Conservation (phyloP, 768 basidiomycete species). For the Pleurotus pulmonarius region DNA sequence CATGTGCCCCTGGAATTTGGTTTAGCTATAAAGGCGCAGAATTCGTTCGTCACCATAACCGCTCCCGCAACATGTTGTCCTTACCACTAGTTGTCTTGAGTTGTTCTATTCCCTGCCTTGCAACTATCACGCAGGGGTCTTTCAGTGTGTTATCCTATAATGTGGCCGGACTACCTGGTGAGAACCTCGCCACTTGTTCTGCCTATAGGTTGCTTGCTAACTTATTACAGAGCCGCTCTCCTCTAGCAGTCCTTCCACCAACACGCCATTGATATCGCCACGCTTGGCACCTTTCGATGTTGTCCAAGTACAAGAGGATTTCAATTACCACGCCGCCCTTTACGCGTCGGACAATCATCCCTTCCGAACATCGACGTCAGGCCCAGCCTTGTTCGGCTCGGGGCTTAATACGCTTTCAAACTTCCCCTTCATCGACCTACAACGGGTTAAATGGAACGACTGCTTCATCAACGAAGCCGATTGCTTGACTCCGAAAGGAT, state of each 20-base stretch:
- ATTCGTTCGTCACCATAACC: neutral
- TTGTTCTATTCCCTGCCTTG: neutral
- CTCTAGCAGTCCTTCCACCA: conserved; percentile 21
- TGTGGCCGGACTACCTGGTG: conserved; percentile 31
- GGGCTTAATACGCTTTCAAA: conserved; percentile 34
- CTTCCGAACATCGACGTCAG: conserved; percentile 33
- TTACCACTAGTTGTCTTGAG: neutral
- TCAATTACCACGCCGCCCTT: conserved; percentile 33
- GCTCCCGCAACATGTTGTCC: neutral
- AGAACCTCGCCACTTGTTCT: neutral
- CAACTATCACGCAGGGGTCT: conserved; percentile 20
- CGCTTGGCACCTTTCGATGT: conserved; percentile 27
- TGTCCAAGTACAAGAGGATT: conserved; percentile 33
- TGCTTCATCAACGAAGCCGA: conserved; percentile 27
- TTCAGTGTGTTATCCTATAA: conserved; percentile 27
- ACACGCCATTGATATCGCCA: conserved; percentile 28
- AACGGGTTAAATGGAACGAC: conserved; percentile 25
- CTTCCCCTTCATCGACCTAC: conserved; percentile 28
- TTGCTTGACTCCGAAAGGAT: conserved; percentile 36
- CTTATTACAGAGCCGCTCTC: conserved; percentile 20
- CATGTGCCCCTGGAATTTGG: neutral
- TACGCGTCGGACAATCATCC: conserved; percentile 31
- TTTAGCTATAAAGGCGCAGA: neutral
- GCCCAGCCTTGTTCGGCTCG: conserved; percentile 29
- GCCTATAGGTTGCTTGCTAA: neutral